These are phyloP conservation scores for Boletus rufocinnamomeus DNA, from an alignment of 768 basidiomycete genomes.

Conservation along the genomic window DNA sequence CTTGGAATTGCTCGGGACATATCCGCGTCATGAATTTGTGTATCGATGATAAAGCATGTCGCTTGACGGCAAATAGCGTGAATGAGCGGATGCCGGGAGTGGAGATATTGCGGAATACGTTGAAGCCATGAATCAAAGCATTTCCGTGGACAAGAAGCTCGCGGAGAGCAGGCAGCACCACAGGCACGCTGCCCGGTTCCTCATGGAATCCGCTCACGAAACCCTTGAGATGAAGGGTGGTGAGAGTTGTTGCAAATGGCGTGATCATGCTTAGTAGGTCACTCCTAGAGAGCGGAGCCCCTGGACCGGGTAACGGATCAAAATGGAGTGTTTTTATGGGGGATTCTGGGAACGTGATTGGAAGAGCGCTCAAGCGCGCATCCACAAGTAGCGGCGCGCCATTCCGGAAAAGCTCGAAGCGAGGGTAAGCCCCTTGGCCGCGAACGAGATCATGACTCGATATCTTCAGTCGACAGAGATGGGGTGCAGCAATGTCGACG, in stretches of 20 bases:
- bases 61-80: slow-evolving; percentile 29
- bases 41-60: slow-evolving; percentile 34
- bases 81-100: slow-evolving; percentile 30
- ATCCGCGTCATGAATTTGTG: slow-evolving; percentile 39
- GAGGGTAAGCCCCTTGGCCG: slow-evolving; percentile 31
- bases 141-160: slow-evolving; percentile 35
- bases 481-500: slow-evolving; percentile 26
- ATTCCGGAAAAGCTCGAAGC: slow-evolving; percentile 33
- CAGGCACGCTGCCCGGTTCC: slow-evolving; percentile 34
- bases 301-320: slow-evolving; percentile 36
- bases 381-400: slow-evolving; percentile 36
- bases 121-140: slow-evolving; percentile 36
- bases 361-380: slow-evolving; percentile 35
- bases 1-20: slow-evolving; percentile 37
- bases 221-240: slow-evolving; percentile 34
- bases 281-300: slow-evolving; percentile 29
- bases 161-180: slow-evolving; percentile 32
- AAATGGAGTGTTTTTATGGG: slow-evolving; percentile 36
- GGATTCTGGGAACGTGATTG: slow-evolving; percentile 33
- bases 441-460: slow-evolving; percentile 27
- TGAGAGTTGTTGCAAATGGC: slow-evolving; percentile 30
- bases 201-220: slow-evolving; percentile 36
- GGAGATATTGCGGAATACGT: slow-evolving; percentile 39
- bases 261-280: slow-evolving; percentile 33
- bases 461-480: slow-evolving; percentile 32